phyloP scores from a whole-genome alignment of 2,329 filamentous ascomycete genomes.

The Aspergillus sp. region DNA sequence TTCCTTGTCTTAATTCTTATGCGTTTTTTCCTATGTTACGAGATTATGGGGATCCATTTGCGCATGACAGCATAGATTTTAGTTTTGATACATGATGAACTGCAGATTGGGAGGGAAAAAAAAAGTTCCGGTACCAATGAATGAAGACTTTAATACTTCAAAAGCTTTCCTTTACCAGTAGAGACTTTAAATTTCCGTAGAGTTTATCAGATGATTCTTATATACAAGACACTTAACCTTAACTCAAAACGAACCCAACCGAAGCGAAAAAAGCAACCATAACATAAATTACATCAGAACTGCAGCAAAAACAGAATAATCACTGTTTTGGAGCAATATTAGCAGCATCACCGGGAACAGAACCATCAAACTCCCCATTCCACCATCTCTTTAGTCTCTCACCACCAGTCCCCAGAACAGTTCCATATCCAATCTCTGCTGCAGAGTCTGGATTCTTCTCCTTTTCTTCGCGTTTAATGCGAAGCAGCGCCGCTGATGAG shows the following conservation, averaged over 20 bases:
- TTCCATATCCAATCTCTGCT: constrained; percentile 31
- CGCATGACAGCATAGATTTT: constrained; percentile 42
- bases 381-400: constrained; percentile 41
- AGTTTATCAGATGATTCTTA: not conserved
- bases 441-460: constrained; percentile 45
- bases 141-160: constrained; percentile 5
- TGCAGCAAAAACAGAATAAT: not conserved
- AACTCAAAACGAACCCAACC: not conserved
- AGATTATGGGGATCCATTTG: constrained; percentile 38
- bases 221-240: not conserved
- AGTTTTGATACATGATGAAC: constrained; percentile 29
- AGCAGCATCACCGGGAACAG: not conserved
- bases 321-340: not conserved
- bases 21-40: constrained; percentile 32
- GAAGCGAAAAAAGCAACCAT: not conserved
- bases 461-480: constrained; percentile 56
- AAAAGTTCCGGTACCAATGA: constrained; percentile 19
- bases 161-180: not conserved
- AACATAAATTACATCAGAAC: not conserved
- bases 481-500: constrained; percentile 50
- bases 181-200: not conserved
- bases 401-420: constrained; percentile 30
- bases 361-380: constrained; percentile 37
- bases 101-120: constrained; percentile 22
- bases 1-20: constrained; percentile 17